Evolutionary conservation across 768 basidiomycete species (phyloP).

Genomic region (Plicaturopsis crispa): DNA sequence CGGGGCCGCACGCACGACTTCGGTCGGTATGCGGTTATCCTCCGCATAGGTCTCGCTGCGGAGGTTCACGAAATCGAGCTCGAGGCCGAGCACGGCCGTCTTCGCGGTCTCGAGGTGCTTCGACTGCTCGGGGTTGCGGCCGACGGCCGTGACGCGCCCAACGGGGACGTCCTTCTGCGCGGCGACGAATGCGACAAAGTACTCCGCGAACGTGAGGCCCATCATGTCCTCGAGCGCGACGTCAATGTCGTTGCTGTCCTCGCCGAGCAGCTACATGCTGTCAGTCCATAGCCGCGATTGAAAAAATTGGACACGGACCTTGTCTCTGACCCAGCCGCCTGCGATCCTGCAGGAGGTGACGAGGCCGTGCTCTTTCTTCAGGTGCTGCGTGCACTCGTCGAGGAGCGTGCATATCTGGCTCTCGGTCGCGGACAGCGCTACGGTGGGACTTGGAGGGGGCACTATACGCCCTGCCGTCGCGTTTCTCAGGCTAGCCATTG

Average conservation of each 20-base stretch:
- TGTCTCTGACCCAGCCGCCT: slow-evolving; percentile 98
- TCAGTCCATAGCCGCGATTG: slow-evolving; percentile 4
- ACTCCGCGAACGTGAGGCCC: slow-evolving; percentile 81
- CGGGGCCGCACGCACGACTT: slow-evolving; percentile 52
- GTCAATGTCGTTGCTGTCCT: slow-evolving; percentile 87
- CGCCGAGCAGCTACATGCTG: slow-evolving; percentile 59
- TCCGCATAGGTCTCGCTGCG: slow-evolving; percentile 87
- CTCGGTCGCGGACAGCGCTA: slow-evolving; percentile 66
- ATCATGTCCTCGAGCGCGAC: slow-evolving; percentile 86
- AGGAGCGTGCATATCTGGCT: slow-evolving; percentile 66
- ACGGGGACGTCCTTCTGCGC: slow-evolving; percentile 40
- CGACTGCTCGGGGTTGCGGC: slow-evolving; percentile 92
- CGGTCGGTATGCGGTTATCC: slow-evolving; percentile 82
- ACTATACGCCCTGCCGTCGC: no score
- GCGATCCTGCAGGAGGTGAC: slow-evolving; percentile 79
- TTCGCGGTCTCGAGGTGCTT: slow-evolving; percentile 97
- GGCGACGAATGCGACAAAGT: slow-evolving; percentile 59
- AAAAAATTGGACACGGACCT: no score
- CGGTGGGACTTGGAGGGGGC: no score
- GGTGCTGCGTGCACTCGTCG: slow-evolving; percentile 62
- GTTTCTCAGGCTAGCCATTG: no score
- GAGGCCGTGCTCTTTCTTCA: slow-evolving; percentile 44
- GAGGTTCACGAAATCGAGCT: slow-evolving; percentile 91
- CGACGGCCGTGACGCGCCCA: slow-evolving; percentile 72
- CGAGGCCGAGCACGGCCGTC: slow-evolving; percentile 69